Percentiles rank a stretch among this genome's conserved stretches.
phyloP scores from a whole-genome alignment of 306 rosid genomes.

The Urtica urens region DNA sequence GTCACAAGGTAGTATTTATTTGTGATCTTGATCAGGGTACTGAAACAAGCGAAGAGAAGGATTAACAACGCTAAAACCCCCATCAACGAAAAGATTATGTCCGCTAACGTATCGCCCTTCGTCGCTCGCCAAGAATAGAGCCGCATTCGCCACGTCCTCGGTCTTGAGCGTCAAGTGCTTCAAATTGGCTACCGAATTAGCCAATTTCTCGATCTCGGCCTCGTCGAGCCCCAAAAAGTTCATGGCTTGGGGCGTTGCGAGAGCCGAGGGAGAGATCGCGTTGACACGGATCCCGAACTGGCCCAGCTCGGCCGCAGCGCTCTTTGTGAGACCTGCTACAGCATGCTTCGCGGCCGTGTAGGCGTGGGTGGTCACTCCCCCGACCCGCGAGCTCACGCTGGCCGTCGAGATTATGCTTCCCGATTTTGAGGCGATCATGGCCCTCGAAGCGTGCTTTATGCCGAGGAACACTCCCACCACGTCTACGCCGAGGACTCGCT shows the following conservation, averaged over 20 bases:
- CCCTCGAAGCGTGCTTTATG: slow-evolving; percentile 62
- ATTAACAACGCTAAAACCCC: slow-evolving; percentile 54
- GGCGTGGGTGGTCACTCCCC: slow-evolving; percentile 60
- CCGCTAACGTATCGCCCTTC: slow-evolving; percentile 73
- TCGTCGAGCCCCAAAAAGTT: slow-evolving; percentile 28
- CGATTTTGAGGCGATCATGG: slow-evolving; percentile 34
- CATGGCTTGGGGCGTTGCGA: slow-evolving; percentile 49
- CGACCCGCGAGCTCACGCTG: slow-evolving; percentile 44
- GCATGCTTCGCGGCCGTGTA: slow-evolving; percentile 67
- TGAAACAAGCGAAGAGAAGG: slow-evolving; percentile 41
- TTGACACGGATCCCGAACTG: slow-evolving; percentile 77
- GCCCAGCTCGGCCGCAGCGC: slow-evolving; percentile 66
- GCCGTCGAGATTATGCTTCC: slow-evolving; percentile 63
- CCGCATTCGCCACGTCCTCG: slow-evolving; percentile 74
- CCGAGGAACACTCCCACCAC: slow-evolving; percentile 62
- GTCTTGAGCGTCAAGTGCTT: slow-evolving; percentile 48
- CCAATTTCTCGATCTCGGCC: slow-evolving; percentile 32
- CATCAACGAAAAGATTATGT: slow-evolving; percentile 64
- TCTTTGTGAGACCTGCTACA: slow-evolving; percentile 48
- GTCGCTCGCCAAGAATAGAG: slow-evolving; percentile 61
- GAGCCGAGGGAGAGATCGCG: slow-evolving; percentile 57
- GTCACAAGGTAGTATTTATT: background rate
- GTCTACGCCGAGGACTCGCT: slow-evolving; percentile 48
- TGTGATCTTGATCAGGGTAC: slow-evolving; percentile 14
- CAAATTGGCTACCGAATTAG: slow-evolving; percentile 34